phyloP scores from a whole-genome alignment of 176 grass and related monocot species.

The Zoysia japonica region DNA sequence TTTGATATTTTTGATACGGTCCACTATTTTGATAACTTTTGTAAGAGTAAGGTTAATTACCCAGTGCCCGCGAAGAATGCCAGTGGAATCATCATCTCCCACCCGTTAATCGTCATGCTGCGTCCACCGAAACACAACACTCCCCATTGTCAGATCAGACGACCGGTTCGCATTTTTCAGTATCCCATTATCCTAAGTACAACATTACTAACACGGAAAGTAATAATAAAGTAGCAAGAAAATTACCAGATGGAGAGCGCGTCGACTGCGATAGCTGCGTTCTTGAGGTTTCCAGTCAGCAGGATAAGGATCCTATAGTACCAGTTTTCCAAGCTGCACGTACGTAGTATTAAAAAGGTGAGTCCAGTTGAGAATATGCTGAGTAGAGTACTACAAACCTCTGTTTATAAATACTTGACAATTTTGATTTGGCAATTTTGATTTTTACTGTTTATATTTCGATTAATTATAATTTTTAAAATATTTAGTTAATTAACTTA shows the following conservation, averaged over 20 bases:
- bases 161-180: neutral
- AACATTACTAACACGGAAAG: neutral
- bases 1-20: too few relatives aligned
- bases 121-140: neutral
- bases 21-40: neutral
- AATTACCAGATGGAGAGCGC: slow-evolving; percentile 85
- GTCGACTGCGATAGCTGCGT: slow-evolving; percentile 84
- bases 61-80: slow-evolving; percentile 92
- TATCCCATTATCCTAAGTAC: neutral
- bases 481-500: too few relatives aligned
- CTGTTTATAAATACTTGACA: too few relatives aligned
- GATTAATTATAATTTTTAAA: too few relatives aligned
- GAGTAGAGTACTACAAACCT: too few relatives aligned
- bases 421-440: too few relatives aligned
- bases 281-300: slow-evolving; percentile 72
- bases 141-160: neutral
- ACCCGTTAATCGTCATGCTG: slow-evolving; percentile 92
- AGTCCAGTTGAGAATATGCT: neutral
- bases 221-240: neutral
- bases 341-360: neutral
- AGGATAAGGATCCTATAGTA: slow-evolving; percentile 87
- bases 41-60: slow-evolving; percentile 32
- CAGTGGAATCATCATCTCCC: slow-evolving; percentile 95
- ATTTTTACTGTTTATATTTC: too few relatives aligned
- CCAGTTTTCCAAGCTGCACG: slow-evolving; percentile 88